These are phyloP conservation scores for Stachybotrys chartarum DNA, from an alignment of 2,329 filamentous ascomycete genomes.

Conservation along the genomic window DNA sequence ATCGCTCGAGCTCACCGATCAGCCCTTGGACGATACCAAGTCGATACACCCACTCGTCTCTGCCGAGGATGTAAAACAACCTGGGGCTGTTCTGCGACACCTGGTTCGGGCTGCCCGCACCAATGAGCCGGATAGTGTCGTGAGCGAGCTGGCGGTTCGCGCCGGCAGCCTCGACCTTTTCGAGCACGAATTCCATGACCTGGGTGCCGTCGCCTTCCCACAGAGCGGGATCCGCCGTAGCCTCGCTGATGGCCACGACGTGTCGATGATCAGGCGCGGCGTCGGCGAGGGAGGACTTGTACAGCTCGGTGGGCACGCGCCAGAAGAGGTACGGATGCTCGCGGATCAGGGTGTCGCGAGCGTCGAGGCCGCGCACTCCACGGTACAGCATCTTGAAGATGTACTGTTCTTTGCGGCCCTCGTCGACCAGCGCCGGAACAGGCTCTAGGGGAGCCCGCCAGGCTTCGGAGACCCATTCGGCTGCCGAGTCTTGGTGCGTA, in stretches of 20 bases:
- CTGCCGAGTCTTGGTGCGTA: not conserved
- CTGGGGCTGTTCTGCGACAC: constrained; percentile 18
- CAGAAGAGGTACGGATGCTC: constrained; percentile 31
- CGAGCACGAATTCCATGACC: constrained; percentile 11
- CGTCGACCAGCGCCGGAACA: constrained; percentile 15
- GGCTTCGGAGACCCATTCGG: constrained; percentile 3
- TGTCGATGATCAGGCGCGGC: constrained; percentile 10
- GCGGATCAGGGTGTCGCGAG: constrained; percentile 11
- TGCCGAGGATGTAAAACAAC: constrained; percentile 26
- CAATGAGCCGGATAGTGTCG: constrained; percentile 21
- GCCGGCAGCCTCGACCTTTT: constrained; percentile 6
- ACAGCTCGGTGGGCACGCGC: constrained; percentile 22
- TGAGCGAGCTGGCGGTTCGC: constrained; percentile 15
- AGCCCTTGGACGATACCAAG: constrained; percentile 13
- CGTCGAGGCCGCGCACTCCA: constrained; percentile 13
- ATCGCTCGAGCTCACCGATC: constrained; percentile 6
- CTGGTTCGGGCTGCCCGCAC: constrained; percentile 20
- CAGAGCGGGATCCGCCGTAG: constrained; percentile 7
- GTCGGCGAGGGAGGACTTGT: constrained; percentile 16
- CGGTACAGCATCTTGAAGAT: constrained; percentile 9
- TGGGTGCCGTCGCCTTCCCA: constrained; percentile 8
- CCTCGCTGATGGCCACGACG: constrained; percentile 15
- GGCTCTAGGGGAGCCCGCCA: constrained; percentile 16
- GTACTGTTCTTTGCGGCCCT: constrained; percentile 11
- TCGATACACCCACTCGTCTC: constrained; percentile 24